Conservation (phyloP, 2,329 filamentous ascomycete species). For the Aureobasidium zeae region DNA sequence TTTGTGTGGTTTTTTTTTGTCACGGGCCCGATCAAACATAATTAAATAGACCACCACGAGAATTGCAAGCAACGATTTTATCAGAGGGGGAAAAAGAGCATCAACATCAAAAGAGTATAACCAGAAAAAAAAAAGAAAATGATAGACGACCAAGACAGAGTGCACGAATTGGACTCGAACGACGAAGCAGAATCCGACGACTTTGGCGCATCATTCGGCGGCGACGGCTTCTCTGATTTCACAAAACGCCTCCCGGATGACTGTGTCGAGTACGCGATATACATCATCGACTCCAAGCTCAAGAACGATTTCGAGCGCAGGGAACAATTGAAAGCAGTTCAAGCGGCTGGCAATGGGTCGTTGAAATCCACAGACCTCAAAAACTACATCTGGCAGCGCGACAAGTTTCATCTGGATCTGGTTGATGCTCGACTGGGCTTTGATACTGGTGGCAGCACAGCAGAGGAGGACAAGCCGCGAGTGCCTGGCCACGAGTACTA, state of each 20-base stretch:
- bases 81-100: no score
- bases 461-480: not conserved
- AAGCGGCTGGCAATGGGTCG: conserved; percentile 59
- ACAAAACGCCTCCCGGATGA: conserved; percentile 68
- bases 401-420: conserved; percentile 58
- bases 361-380: conserved; percentile 52
- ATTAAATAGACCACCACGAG: no score
- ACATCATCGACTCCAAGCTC: conserved; percentile 54
- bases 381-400: conserved; percentile 92
- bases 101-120: no score
- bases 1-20: no score
- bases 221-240: conserved; percentile 52
- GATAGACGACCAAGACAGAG: not conserved
- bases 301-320: conserved; percentile 47
- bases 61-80: no score
- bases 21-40: no score
- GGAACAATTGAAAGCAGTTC: conserved; percentile 58
- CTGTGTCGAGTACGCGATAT: conserved; percentile 74
- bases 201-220: conserved; percentile 56
- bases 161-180: not conserved
- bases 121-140: no score
- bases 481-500: conserved; percentile 19
- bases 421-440: conserved; percentile 36
- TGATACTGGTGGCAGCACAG: conserved; percentile 9
- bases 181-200: conserved; percentile 33